Base-by-base conservation (phyloP, 768 basidiomycete species). In the Lactifluus volemus region DNA sequence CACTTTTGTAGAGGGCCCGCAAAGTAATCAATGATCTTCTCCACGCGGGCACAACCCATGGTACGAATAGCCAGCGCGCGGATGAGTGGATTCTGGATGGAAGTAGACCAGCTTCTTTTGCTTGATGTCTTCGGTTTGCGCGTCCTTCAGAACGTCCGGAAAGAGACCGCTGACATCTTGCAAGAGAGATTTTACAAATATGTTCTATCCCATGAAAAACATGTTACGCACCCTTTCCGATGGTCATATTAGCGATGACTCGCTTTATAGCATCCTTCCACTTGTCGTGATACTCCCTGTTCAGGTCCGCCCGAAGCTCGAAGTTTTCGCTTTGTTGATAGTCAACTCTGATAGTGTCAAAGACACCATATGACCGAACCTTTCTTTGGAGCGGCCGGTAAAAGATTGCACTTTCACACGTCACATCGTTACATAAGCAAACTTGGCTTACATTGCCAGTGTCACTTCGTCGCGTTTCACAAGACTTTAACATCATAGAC, bases 31-130 rank as follows among this genome's bases (percentile, higher is more conserved):
- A 98, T 92, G 72, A 98, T 98, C 83, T 98, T 98, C 73, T 98
- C 97, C 10, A 96, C 95, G 45, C 95, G 89, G 50, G 98, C 75
- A 69, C 91, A 90, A 36, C 93, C 94, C 97, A 99, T 99, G 9
- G 97, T 99, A 39, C 97, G 85, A 71, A 98, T 98, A 38, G 97
- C 89, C 57, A 99, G 81, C 0, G 96, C 97, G 53, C 97, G 86
- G 29, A 98, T 90, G 57, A 98, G 89, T 0, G 97, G 97, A 69
- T 99, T 98, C 10, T 91, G 85, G 85, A 73, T 98, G 98, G 25
- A 97, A 82, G 69, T 97, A 98, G n/a, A 98, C 97, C 38, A 99
- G 88, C 75, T 99, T 98, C 84, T 98, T 99, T 77, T 98, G 97
- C 73, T 99, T 97, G 56, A 99, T 83, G 73, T 98, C 96, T 54